phyloP scores from a whole-genome alignment of 768 basidiomycete species.

The Leccinellum albellum region DNA sequence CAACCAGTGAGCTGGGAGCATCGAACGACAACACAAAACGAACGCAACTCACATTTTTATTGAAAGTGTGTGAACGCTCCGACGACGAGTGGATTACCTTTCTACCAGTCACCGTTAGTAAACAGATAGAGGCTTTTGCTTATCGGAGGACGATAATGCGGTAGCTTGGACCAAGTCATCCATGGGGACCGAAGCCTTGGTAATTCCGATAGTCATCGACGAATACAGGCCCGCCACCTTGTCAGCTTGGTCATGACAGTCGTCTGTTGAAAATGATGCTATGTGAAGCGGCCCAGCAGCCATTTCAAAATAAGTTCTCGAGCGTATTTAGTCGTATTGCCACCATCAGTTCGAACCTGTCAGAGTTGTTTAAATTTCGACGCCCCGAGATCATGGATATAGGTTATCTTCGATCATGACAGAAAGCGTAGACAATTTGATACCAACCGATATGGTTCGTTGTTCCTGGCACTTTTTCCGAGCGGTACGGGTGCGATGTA shows the following conservation, averaged over 20 bases:
- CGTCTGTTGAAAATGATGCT: constrained; percentile 1
- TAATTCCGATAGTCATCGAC: neutral
- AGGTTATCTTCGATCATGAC: neutral
- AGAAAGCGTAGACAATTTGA: neutral
- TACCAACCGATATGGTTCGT: neutral
- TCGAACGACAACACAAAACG: neutral
- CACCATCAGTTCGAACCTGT: neutral
- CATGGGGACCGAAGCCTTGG: neutral
- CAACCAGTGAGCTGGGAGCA: neutral
- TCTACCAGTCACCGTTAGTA: neutral
- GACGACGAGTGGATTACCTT: neutral
- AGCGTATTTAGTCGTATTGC: neutral
- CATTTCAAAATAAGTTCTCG: neutral
- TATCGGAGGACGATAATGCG: neutral
- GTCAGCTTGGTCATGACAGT: neutral
- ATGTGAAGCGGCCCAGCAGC: neutral
- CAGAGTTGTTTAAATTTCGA: neutral
- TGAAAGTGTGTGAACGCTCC: neutral
- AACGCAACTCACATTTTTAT: neutral
- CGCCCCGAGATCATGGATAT: neutral
- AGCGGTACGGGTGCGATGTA: neutral
- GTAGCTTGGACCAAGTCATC: neutral
- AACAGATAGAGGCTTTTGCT: neutral
- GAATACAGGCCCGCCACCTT: neutral
- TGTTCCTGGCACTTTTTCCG: neutral